A percentile compares a stretch with the other conserved stretches of the same genome.
Conservation (phyloP, 441 rosid species). For the Gossypium lobatum region DNA sequence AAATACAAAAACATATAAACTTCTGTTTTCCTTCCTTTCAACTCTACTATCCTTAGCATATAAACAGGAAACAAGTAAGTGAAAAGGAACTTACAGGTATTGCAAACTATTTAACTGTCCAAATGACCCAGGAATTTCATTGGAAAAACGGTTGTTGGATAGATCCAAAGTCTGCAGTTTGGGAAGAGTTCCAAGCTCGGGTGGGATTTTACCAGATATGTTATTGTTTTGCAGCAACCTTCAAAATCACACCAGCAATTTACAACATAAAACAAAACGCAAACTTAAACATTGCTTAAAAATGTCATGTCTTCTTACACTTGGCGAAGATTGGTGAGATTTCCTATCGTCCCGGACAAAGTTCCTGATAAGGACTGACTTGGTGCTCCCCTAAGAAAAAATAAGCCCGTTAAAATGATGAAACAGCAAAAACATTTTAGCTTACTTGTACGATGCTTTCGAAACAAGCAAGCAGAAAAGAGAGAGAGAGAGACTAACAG, state of each 20-base stretch:
- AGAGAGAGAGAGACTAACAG: conserved; percentile 37
- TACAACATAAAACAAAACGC: conserved; percentile 2
- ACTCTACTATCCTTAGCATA: conserved; percentile 10
- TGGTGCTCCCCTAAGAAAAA: conserved; percentile 62
- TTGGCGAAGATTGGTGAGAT: conserved; percentile 84
- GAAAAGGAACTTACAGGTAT: conserved; percentile 55
- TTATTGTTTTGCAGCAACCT: conserved; percentile 88
- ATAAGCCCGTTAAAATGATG: not conserved
- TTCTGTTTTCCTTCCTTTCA: not conserved
- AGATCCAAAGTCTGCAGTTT: conserved; percentile 78
- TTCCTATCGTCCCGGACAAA: conserved; percentile 53
- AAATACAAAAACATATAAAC: not conserved
- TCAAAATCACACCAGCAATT: conserved; percentile 15
- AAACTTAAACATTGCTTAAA: not conserved
- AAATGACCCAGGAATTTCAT: conserved; percentile 48
- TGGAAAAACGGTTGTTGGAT: conserved; percentile 66
- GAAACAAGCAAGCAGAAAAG: not conserved
- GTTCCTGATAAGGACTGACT: conserved; percentile 86
- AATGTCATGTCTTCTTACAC: conserved; percentile 40
- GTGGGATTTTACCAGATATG: conserved; percentile 68
- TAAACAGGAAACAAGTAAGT: conserved; percentile 13
- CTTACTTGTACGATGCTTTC: not conserved
- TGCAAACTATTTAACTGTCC: conserved; percentile 51
- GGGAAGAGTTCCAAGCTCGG: conserved; percentile 55
- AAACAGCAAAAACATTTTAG: not conserved